Percentiles rank a stretch among this genome's conserved stretches.
phyloP scores from a whole-genome alignment of 2,329 filamentous ascomycete species.

The Dactylella cylindrospora region DNA sequence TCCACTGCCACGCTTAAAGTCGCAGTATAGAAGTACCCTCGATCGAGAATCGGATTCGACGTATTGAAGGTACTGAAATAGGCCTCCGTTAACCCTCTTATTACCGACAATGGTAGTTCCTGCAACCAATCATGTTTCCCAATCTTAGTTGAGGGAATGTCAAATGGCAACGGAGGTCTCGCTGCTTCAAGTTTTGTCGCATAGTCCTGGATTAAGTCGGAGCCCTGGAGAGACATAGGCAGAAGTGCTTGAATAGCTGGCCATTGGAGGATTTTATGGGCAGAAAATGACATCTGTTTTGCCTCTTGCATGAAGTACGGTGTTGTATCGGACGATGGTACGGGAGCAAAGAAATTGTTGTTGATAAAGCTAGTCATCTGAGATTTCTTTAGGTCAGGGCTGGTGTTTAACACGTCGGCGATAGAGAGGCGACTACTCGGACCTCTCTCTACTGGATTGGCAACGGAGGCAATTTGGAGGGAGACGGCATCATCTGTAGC shows the following conservation, averaged over 20 bases:
- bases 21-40: conserved; percentile 58
- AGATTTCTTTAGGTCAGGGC: conserved; percentile 56
- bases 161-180: conserved; percentile 54
- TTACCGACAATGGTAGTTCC: conserved; percentile 55
- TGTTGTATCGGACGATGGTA: neutral
- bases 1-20: conserved; percentile 57
- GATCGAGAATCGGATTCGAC: conserved; percentile 59
- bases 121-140: conserved; percentile 55
- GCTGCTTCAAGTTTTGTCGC: conserved; percentile 57
- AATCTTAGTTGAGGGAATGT: conserved; percentile 51
- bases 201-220: conserved; percentile 56
- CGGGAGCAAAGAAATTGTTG: conserved; percentile 7
- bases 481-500: conserved; percentile 25
- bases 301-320: conserved; percentile 23
- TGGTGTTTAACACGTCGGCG: conserved; percentile 50
- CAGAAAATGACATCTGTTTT: conserved; percentile 47
- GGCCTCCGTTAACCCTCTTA: conserved; percentile 59
- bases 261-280: conserved; percentile 58
- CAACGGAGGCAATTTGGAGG: conserved; percentile 45
- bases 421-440: conserved; percentile 36
- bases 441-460: conserved; percentile 48
- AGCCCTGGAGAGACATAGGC: conserved; percentile 53
- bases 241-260: conserved; percentile 56
- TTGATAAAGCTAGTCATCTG: neutral
- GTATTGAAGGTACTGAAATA: conserved; percentile 61